phyloP scores from a whole-genome alignment of 2,329 filamentous ascomycete species.

The Hypoxylon sp. region DNA sequence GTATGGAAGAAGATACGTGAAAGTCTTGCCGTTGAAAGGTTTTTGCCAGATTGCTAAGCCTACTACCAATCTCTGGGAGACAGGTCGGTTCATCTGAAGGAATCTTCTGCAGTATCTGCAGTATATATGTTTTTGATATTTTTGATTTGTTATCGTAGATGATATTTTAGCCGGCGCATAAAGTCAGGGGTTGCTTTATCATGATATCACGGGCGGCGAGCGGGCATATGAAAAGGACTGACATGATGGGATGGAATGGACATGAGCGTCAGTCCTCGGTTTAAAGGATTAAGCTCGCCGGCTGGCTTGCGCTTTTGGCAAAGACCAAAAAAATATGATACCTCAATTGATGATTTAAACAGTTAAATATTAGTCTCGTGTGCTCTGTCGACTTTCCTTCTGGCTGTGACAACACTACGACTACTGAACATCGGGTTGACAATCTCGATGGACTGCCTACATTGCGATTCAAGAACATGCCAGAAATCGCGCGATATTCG shows the following conservation, averaged over 20 bases:
- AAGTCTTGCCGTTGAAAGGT: neutral
- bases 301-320: neutral
- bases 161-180: constrained; percentile 27
- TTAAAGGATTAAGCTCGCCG: constrained; percentile 1
- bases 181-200: constrained; percentile 6
- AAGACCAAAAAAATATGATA: neutral
- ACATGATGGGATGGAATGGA: neutral
- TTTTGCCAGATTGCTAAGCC: neutral
- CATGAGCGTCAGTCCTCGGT: neutral
- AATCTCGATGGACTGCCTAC: too few species aligned
- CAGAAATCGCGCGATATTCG: too few species aligned
- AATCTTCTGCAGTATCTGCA: neutral
- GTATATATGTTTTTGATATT: constrained; percentile 6
- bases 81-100: neutral
- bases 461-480: too few species aligned
- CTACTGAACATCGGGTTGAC: too few species aligned
- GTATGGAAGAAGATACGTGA: constrained; percentile 80
- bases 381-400: neutral
- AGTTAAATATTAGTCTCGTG: neutral
- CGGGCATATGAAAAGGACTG: neutral
- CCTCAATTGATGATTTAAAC: constrained; percentile 6
- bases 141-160: constrained; percentile 1
- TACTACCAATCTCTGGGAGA: neutral
- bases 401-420: too few species aligned
- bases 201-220: constrained; percentile 21